phyloP scores from a whole-genome alignment of 805 yeast genomes.

The Komagataella ulmi region DNA sequence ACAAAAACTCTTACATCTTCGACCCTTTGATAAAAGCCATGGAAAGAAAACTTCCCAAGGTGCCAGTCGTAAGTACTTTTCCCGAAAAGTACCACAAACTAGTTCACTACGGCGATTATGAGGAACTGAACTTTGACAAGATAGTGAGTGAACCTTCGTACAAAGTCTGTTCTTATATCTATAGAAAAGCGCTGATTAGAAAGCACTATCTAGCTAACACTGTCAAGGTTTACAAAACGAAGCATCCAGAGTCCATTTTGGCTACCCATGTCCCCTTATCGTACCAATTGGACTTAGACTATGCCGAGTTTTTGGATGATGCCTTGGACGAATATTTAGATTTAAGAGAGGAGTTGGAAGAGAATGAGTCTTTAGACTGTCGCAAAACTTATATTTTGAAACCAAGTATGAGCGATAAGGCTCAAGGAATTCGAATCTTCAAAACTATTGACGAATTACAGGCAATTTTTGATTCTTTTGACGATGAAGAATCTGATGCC shows the following conservation, averaged over 20 bases:
- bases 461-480: constrained; percentile 72
- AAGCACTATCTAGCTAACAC: constrained; percentile 85
- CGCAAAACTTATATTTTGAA: constrained; percentile 72
- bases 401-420: constrained; percentile 96
- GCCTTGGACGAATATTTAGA: constrained; percentile 88
- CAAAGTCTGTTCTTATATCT: constrained; percentile 67
- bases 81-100: constrained; percentile 15
- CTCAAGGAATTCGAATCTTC: constrained; percentile 87
- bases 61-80: not conserved
- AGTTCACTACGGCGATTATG: constrained; percentile 85
- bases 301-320: constrained; percentile 93
- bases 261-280: constrained; percentile 56
- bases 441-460: constrained; percentile 69
- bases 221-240: constrained; percentile 58
- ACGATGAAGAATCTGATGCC: constrained; percentile 53
- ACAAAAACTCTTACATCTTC: constrained; percentile 24
- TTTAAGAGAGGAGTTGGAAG: constrained; percentile 61
- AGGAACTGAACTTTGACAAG: constrained; percentile 68
- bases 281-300: constrained; percentile 76
- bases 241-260: constrained; percentile 58
- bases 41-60: constrained; percentile 4
- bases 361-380: constrained; percentile 19
- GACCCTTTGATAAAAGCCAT: constrained; percentile 28
- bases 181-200: constrained; percentile 81
- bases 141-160: constrained; percentile 35